Base-by-base conservation (phyloP, 1,284 basidiomycete genomes). In the Schizopora paradoxa region DNA sequence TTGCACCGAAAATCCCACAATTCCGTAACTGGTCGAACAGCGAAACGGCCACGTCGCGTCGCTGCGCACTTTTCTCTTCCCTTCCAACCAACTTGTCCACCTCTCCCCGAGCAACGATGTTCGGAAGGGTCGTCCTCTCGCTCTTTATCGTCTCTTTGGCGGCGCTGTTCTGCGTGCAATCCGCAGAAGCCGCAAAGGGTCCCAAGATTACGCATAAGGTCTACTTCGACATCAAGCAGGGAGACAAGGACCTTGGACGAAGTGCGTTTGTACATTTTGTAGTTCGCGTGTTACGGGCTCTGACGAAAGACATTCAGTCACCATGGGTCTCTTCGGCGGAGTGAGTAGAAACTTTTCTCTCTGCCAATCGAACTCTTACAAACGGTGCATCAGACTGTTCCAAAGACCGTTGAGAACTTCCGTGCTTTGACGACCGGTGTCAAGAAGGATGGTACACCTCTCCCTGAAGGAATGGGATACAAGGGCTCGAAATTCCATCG, bases 211-310 rank as follows among this genome's bases (percentile, higher is more conserved):
- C 92, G 41, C 70, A 89, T 77, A 91, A 86, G 69, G 86, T 96
- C 59, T 96, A 82, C 74, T 96, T 96, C 60, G 92, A 96, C 66
- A 84, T 96, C 52, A 82, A 86, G 58, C 91, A 95, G 66, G 91
- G 90, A 23, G 89, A 85, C 63, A 73, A 86, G 65, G 71, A 81
- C 40, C 51, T 96, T 27, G 93, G 93, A 49, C 79, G 91, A 52
- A 73, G 87, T 90, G 58, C 56, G 83, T 76, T 23, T 51, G n/a
- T 47, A 45, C 45, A 26, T 54, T 53, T 29, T 56, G 36, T 37
- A 33, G 23, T 38, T 22, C 44, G 13, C 19, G 31, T 39, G n/a
- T 45, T 49, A 43, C 3, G 27, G 16, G 7, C n/a, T 44, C 16
- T 49, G 41, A 28, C 50, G 49, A 43, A 21, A 43, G 16, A 25